Evolutionary conservation across 257 asterid genomes (phyloP), one percentile per base, ranked within the genome.

Genomic region (Solanum sparsipilum): DNA sequence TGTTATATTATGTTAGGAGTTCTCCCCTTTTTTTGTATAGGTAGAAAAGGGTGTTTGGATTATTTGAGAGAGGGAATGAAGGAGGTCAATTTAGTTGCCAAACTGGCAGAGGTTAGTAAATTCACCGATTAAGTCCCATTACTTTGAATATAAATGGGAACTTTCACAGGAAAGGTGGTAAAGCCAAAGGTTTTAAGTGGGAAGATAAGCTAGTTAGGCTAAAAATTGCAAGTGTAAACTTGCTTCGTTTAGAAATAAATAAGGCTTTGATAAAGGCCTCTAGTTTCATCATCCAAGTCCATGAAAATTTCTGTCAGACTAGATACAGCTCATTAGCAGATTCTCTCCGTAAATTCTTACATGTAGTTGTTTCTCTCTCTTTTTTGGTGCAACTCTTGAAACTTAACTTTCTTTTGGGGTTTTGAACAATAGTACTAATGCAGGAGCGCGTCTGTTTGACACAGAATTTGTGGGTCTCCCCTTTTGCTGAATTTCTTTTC

Each of bases 341-440:
- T 46, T 46, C 34, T 29, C 70, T 48, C 23, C 9, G 85, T 46
- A 81, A 79, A 27, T 29, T 29, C 58, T 20, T 16, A 20, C 23
- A 38, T 7, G 34, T 36, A 74, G 38, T 21, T 36, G 58, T 35
- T 35, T 9, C 48, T 74, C 15, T 74, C 58, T 29, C 48, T 46
- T 48, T 46, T 8, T 46, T 82, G 20, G 39, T 20, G 41, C 2
- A 29, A 29, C 29, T 18, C 9, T 18, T 82, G 41, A 46, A 82
- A 29, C 29, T 29, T 27, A 9, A 46, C 27, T 46, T 29, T 65
- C 63, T 52, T 48, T 18, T 23, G 3, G 25, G 44, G 68, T 29
- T 48, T 48, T 31, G 41, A 29, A 91, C 70, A 44, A 27, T 93
- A 93, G 90, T 92, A 48, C 87, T 93, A 84, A 91, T 86, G 71